Evolutionary conservation across 2,329 filamentous ascomycete species (phyloP), one percentile per base, ranked within the genome.

Genomic region (Dichotomopilus funicola): DNA sequence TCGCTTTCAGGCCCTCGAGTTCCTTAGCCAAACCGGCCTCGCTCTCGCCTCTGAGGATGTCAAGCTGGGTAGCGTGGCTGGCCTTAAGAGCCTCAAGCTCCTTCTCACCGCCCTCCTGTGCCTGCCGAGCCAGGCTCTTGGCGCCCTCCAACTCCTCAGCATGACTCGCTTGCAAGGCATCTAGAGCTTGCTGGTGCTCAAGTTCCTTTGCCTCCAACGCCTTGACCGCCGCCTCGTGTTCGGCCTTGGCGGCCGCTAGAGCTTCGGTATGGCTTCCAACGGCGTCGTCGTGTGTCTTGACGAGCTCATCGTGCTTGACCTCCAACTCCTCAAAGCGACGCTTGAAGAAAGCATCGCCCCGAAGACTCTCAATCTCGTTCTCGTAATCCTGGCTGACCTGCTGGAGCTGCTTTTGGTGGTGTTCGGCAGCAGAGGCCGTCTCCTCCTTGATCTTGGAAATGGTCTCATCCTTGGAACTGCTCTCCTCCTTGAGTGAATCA

Each of bases 311-410:
- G 66, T 85, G 78, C 66, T 83, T 77, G 5, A 67, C 68, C 65
- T 85, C 80, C 5, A 86, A 74, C 40, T 81, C 79, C 56, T 83
- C 76, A 58, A 80, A 85, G 68, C 84, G 81, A 61, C 79, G 78
- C 71, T 83, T 84, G 70, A 83, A 83, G 66, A 80, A 80, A 11
- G 82, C 81, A 59, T 86, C 81, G 27, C 81, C 82, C 55, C 78
- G 77, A 12, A 85, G 76, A 55, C 78, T 78, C 64, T 85, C 82
- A 53, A 86, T 85, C 66, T 86, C 82, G n/a, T 77, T 75, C 65
- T 85, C 79, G 61, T 83, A 84, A 61, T 85, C 82, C 59, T 79
- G 73, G 1, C 81, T 81, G 53, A 86, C 68, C 58, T 76, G 77
- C 66, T 79, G 74, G 61, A 86, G 73, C 64, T 82, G 79, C 61